A percentile compares a stretch with the other conserved stretches of the same genome.
Evolutionary conservation across 768 basidiomycete species (phyloP).

Genomic region (Peribolospora baueri): DNA sequence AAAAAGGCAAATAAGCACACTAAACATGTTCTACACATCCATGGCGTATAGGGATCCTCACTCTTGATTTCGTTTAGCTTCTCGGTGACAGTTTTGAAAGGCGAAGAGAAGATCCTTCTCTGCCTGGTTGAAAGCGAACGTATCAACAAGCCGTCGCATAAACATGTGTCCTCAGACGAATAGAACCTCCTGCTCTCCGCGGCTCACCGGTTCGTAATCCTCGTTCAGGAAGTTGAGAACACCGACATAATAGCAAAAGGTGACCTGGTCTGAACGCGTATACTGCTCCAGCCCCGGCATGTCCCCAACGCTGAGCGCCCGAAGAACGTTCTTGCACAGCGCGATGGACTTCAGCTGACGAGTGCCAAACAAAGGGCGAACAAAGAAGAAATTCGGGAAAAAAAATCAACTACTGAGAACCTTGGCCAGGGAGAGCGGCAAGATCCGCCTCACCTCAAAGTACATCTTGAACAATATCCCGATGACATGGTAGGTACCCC

Average conservation of each 20-base stretch:
- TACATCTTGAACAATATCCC: slow-evolving; percentile 78
- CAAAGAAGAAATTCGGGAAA: neutral
- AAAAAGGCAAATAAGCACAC: neutral
- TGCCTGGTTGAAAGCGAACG: neutral
- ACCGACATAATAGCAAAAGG: slow-evolving; percentile 81
- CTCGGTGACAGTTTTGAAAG: slow-evolving; percentile 54
- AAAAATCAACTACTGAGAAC: neutral
- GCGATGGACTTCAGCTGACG: slow-evolving; percentile 68
- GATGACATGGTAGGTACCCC: slow-evolving; percentile 82
- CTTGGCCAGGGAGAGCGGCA: neutral
- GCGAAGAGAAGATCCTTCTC: slow-evolving; percentile 26
- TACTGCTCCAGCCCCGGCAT: slow-evolving; percentile 52
- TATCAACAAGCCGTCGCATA: neutral
- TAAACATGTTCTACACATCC: neutral
- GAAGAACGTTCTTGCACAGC: slow-evolving; percentile 68
- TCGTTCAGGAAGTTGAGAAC: slow-evolving; percentile 86
- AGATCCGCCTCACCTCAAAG: slow-evolving; percentile 42
- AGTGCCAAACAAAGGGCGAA: neutral
- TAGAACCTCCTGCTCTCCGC: slow-evolving; percentile 29
- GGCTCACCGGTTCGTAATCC: slow-evolving; percentile 30
- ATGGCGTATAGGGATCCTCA: slow-evolving; percentile 21
- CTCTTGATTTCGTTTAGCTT: slow-evolving; percentile 57
- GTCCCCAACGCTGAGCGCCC: slow-evolving; percentile 69
- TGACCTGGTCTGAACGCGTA: slow-evolving; percentile 43
- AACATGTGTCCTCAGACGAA: neutral